A percentile compares a stretch with the other conserved stretches of the same genome.
Conservation (phyloP, 768 basidiomycete species). For the Trametes sanguinea region DNA sequence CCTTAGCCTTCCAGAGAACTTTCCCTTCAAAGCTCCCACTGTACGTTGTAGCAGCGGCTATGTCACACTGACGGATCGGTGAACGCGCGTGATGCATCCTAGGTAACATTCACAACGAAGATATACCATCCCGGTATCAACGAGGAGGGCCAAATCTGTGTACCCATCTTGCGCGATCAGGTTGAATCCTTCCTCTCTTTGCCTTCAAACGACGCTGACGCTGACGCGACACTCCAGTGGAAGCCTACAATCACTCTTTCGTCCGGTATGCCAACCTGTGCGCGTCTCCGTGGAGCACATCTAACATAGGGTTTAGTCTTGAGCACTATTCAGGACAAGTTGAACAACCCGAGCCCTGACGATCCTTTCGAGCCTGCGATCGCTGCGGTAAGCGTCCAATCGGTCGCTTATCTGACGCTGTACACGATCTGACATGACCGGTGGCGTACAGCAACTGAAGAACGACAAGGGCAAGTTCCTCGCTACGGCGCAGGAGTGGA, state of each 20-base stretch:
- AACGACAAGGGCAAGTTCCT: constrained; percentile 75
- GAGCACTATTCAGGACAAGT: constrained; percentile 74
- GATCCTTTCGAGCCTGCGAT: constrained; percentile 90
- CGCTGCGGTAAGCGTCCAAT: constrained; percentile 59
- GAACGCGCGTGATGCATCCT: not conserved
- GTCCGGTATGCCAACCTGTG: constrained; percentile 48
- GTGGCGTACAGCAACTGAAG: constrained; percentile 60
- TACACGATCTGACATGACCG: not conserved
- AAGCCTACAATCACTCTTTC: constrained; percentile 78
- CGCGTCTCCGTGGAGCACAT: not conserved
- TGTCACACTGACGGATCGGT: too few species aligned
- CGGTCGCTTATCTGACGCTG: not conserved
- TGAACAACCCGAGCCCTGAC: constrained; percentile 86
- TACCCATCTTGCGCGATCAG: constrained; percentile 82
- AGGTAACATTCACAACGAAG: constrained; percentile 85
- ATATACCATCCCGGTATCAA: constrained; percentile 92
- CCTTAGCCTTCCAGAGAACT: constrained; percentile 72
- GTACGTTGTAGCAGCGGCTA: constrained; percentile 41
- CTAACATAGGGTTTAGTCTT: constrained; percentile 51
- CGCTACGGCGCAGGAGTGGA: constrained; percentile 78
- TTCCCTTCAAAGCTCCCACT: constrained; percentile 84
- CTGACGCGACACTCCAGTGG: constrained; percentile 53
- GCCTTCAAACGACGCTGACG: not conserved
- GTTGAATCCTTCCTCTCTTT: constrained; percentile 36
- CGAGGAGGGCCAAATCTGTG: constrained; percentile 84